phyloP scores from a whole-genome alignment of 108 stramenopile species.

The Epipyxis sp. region DNA sequence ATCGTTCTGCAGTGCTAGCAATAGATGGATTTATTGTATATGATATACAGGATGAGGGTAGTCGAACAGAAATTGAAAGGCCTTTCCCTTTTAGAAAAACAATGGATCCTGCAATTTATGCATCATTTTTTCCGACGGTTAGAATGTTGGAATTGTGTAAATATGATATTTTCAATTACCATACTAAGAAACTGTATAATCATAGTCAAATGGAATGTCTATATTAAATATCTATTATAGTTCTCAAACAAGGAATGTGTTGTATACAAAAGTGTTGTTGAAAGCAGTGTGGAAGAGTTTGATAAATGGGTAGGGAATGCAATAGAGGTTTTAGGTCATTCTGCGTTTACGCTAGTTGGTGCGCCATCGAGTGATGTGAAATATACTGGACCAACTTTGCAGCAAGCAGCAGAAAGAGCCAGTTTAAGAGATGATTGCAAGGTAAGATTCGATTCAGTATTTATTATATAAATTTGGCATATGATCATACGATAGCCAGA shows the following conservation, averaged over 20 bases:
- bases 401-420: constrained; percentile 38
- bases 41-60: constrained; percentile 66
- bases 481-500: too few species aligned
- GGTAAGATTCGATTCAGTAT: too few species aligned
- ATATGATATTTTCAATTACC: too few species aligned
- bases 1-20: constrained; percentile 51
- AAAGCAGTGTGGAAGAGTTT: constrained; percentile 39
- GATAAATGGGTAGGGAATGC: constrained; percentile 54
- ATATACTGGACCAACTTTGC: constrained; percentile 48
- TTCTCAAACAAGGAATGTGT: constrained; percentile 46
- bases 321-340: constrained; percentile 42
- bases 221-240: too few species aligned
- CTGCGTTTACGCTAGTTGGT: constrained; percentile 58
- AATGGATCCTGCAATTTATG: constrained; percentile 55
- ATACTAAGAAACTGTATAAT: too few species aligned
- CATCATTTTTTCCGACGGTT: constrained; percentile 45
- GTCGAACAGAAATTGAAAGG: constrained; percentile 45
- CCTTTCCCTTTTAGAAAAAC: constrained; percentile 62
- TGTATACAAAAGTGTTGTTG: constrained; percentile 60
- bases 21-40: constrained; percentile 65
- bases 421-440: constrained; percentile 9
- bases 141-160: too few species aligned
- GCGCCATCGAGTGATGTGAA: constrained; percentile 38
- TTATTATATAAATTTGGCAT: too few species aligned
- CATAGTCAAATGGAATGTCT: too few species aligned